Percentiles rank a stretch among this genome's conserved stretches.
Evolutionary conservation across 1,284 basidiomycete genomes (phyloP).

Genomic region (Leccinum subspadiceum): DNA sequence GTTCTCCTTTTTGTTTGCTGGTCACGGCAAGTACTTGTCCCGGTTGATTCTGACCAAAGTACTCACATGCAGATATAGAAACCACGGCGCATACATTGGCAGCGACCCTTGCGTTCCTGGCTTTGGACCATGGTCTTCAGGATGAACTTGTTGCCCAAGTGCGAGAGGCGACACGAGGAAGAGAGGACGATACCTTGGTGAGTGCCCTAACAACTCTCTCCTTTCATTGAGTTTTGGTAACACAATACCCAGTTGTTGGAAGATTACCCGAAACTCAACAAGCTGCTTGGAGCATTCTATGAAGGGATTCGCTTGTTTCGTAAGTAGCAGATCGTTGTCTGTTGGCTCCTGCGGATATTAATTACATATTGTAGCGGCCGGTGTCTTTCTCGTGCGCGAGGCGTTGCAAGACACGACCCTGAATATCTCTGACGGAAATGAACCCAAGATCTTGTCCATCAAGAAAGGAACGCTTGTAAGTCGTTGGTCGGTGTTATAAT

Average conservation of each 20-base stretch:
- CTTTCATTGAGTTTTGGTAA: not conserved
- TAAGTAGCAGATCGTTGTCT: constrained; percentile 28
- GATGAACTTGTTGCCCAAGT: constrained; percentile 48
- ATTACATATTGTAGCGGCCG: constrained; percentile 17
- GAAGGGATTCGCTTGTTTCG: constrained; percentile 48
- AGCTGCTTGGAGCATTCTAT: constrained; percentile 44
- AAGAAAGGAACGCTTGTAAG: constrained; percentile 33
- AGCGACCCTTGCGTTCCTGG: constrained; percentile 46
- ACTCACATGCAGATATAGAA: constrained; percentile 34
- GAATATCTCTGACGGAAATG: constrained; percentile 17
- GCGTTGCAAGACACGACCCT: constrained; percentile 21
- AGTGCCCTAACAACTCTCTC: constrained; percentile 7
- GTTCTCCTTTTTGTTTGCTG: constrained; percentile 53
- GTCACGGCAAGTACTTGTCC: constrained; percentile 43
- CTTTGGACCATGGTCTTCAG: constrained; percentile 44
- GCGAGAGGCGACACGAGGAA: constrained; percentile 36
- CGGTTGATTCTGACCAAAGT: not conserved
- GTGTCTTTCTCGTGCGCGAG: constrained; percentile 22
- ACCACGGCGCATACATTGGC: constrained; percentile 50
- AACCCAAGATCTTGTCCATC: constrained; percentile 22
- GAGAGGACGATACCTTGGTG: constrained; percentile 41
- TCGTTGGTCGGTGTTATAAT: not conserved
- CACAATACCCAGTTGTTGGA: constrained; percentile 36
- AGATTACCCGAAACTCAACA: constrained; percentile 44
- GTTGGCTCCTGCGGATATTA: not conserved